phyloP scores from a whole-genome alignment of 805 yeast genomes.

The Nakazawaea ernobii region DNA sequence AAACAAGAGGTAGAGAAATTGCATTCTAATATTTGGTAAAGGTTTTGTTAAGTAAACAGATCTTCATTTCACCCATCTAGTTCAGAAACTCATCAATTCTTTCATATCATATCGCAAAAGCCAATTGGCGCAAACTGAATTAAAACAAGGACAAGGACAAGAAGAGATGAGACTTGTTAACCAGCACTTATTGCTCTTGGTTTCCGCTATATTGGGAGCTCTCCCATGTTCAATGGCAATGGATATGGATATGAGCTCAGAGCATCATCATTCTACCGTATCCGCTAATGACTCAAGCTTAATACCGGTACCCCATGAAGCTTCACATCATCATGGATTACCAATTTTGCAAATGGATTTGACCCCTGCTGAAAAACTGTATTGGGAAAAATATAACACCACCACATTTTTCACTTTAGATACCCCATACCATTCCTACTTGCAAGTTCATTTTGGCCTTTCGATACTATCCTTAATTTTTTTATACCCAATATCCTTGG shows the following conservation, averaged over 20 bases:
- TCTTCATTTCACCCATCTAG: too few species aligned
- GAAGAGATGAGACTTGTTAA: background rate
- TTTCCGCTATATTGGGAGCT: background rate
- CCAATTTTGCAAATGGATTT: constrained; percentile 68
- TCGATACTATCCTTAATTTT: constrained; percentile 40
- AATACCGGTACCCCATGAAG: constrained; percentile 42
- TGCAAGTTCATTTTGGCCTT: constrained; percentile 49
- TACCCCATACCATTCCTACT: constrained; percentile 41
- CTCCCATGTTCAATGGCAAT: constrained; percentile 17
- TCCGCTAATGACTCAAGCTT: constrained; percentile 12
- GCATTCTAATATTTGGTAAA: too few species aligned
- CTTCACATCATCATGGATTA: constrained; percentile 54
- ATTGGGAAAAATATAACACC: constrained; percentile 76
- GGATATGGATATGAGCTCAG: constrained; percentile 16
- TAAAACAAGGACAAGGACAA: background rate
- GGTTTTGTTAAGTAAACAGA: too few species aligned
- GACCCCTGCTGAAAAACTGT: constrained; percentile 64
- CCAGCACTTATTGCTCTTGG: background rate
- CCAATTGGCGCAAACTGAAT: background rate
- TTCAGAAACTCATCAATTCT: too few species aligned
- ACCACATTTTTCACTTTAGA: constrained; percentile 64
- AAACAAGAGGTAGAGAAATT: too few species aligned
- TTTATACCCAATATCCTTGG: constrained; percentile 63
- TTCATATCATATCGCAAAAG: too few species aligned
- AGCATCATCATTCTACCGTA: constrained; percentile 9